Conservation (phyloP, 345 rosid species). For the Noccaea caerulescens region DNA sequence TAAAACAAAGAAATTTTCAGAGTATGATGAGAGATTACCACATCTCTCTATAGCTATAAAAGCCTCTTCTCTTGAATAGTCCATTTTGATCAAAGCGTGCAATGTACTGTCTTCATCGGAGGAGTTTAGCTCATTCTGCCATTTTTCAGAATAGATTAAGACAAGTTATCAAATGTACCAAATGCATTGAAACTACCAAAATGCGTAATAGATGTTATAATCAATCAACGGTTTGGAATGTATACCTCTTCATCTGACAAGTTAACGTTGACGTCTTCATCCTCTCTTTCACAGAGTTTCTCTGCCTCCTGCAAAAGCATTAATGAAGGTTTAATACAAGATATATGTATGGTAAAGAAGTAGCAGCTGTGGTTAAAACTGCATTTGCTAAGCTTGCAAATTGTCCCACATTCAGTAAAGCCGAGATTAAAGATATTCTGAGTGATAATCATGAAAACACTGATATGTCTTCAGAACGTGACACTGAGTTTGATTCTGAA, state of each 20-base stretch:
- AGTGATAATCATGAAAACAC: conserved; percentile 49
- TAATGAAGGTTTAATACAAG: not conserved
- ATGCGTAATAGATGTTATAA: not conserved
- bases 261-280: not conserved
- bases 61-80: conserved; percentile 20
- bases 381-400: conserved; percentile 74
- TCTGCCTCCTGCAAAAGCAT: conserved; percentile 25
- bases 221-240: not conserved
- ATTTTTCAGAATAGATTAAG: not conserved
- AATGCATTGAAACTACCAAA: not conserved
- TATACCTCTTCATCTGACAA: conserved; percentile 13
- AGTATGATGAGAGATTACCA: conserved; percentile 10
- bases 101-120: conserved; percentile 1
- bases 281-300: not conserved
- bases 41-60: conserved; percentile 35
- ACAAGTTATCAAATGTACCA: not conserved
- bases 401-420: conserved; percentile 56
- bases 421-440: conserved; percentile 71
- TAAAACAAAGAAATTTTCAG: not conserved
- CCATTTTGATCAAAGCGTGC: conserved; percentile 25
- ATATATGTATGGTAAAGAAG: conserved; percentile 62
- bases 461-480: conserved; percentile 62
- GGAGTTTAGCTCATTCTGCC: conserved; percentile 3
- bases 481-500: conserved; percentile 64
- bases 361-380: conserved; percentile 82